phyloP scores from a whole-genome alignment of 2,329 filamentous ascomycete genomes.

The Ophiostoma tasmaniense region DNA sequence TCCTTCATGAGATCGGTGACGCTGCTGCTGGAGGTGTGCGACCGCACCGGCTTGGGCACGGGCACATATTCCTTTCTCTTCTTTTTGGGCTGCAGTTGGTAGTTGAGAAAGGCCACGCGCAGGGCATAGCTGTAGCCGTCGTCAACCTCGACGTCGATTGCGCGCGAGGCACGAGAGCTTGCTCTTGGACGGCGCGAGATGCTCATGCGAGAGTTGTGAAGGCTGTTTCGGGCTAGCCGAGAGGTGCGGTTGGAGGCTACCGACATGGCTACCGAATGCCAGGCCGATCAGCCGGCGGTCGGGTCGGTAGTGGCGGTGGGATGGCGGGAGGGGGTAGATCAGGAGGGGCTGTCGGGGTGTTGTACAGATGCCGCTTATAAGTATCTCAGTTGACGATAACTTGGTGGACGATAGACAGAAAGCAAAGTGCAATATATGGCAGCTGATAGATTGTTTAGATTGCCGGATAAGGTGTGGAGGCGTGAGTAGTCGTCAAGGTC shows the following conservation, averaged over 20 bases:
- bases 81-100: constrained; percentile 82
- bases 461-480: not conserved
- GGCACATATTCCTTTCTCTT: constrained; percentile 82
- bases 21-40: constrained; percentile 44
- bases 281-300: constrained; percentile 13
- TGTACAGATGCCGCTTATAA: not conserved
- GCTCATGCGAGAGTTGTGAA: constrained; percentile 37
- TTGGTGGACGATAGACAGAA: not conserved
- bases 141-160: constrained; percentile 49
- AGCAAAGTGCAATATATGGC: not conserved
- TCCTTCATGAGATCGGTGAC: constrained; percentile 85
- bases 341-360: not conserved
- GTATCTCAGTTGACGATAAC: no score
- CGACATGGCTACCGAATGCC: constrained; percentile 36
- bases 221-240: constrained; percentile 37
- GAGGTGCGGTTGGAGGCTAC: constrained; percentile 41
- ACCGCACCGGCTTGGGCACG: constrained; percentile 32
- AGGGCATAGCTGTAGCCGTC: constrained; percentile 90
- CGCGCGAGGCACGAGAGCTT: constrained; percentile 37
- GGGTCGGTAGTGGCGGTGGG: not conserved
- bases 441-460: not conserved
- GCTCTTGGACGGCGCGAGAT: constrained; percentile 32
- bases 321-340: not conserved
- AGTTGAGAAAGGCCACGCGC: constrained; percentile 81
- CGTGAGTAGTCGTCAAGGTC: not conserved